A percentile compares a stretch with the other conserved stretches of the same genome.
These are phyloP conservation scores for Hemerocallis citrina DNA, from an alignment of 106 monocot genomes.

Conservation along the genomic window DNA sequence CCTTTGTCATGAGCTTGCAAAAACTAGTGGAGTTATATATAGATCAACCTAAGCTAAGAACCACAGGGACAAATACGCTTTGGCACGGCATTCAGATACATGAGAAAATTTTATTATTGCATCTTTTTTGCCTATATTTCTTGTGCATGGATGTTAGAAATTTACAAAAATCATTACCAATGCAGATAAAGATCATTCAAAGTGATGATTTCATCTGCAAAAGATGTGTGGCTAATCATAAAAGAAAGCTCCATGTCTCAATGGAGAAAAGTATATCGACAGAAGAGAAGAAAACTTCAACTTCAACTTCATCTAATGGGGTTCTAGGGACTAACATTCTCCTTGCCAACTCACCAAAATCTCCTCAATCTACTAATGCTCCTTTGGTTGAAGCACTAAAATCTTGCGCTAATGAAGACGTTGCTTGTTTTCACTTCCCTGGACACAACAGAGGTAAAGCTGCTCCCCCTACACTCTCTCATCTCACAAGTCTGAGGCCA, in stretches of 20 bases:
- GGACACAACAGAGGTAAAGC: constrained; percentile 81
- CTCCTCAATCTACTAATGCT: constrained; percentile 7
- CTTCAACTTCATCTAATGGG: constrained; percentile 3
- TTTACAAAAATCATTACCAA: too few relatives aligned
- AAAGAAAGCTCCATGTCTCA: neutral
- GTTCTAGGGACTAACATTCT: neutral
- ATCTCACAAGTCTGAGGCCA: constrained; percentile 25
- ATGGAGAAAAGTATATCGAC: neutral
- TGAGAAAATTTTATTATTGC: too few relatives aligned
- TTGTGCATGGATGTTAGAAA: too few relatives aligned
- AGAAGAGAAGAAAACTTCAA: constrained; percentile 4
- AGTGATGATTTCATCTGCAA: neutral
- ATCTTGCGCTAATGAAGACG: constrained; percentile 41
- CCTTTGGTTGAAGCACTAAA: constrained; percentile 60
- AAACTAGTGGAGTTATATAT: too few relatives aligned
- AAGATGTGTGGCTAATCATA: neutral
- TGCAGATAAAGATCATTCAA: neutral
- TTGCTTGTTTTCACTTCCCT: constrained; percentile 82
- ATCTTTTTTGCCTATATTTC: too few relatives aligned
- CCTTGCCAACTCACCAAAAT: constrained; percentile 2
- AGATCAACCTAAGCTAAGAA: too few relatives aligned
- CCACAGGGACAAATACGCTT: too few relatives aligned
- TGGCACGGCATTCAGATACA: too few relatives aligned
- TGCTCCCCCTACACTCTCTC: constrained; percentile 39
- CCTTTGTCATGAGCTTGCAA: too few relatives aligned